Percentiles rank a stretch among this genome's conserved stretches.
Evolutionary conservation across 441 rosid genomes (phyloP).

Genomic region (Populus hybrid): DNA sequence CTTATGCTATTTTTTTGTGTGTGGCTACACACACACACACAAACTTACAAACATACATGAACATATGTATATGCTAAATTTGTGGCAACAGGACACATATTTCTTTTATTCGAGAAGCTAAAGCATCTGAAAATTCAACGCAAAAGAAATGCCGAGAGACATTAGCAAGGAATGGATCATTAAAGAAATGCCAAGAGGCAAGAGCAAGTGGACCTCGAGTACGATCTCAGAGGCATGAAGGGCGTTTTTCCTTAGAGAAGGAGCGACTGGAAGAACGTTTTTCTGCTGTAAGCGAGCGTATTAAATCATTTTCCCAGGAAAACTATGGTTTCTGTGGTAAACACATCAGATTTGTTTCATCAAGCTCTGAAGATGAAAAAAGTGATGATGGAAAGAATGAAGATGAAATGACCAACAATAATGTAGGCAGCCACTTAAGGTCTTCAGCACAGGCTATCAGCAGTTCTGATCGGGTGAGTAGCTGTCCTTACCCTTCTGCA

Average conservation of each 20-base stretch:
- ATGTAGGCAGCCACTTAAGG: slow-evolving; percentile 17
- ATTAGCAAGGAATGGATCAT: slow-evolving; percentile 21
- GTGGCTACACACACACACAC: too few relatives aligned
- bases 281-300: slow-evolving; percentile 53
- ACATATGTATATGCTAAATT: not conserved
- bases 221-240: slow-evolving; percentile 24
- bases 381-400: slow-evolving; percentile 37
- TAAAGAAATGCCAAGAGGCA: slow-evolving; percentile 36
- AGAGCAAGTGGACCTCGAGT: slow-evolving; percentile 21
- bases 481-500: slow-evolving; percentile 97
- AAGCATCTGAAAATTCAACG: slow-evolving; percentile 45
- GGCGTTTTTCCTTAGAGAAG: slow-evolving; percentile 42
- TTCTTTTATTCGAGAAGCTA: slow-evolving; percentile 60
- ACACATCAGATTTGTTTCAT: slow-evolving; percentile 74
- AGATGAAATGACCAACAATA: slow-evolving; percentile 24
- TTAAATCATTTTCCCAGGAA: slow-evolving; percentile 60
- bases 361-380: slow-evolving; percentile 76
- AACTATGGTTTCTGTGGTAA: slow-evolving; percentile 66
- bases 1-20: too few relatives aligned
- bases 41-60: too few relatives aligned
- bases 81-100: slow-evolving; percentile 64
- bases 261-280: slow-evolving; percentile 50
- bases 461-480: slow-evolving; percentile 46
- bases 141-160: slow-evolving; percentile 38
- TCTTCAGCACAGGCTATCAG: slow-evolving; percentile 23